A percentile compares a stretch with the other conserved stretches of the same genome.
These are phyloP conservation scores for Lachnum nothofagi DNA, from an alignment of 2,329 filamentous ascomycete genomes.

Conservation along the genomic window DNA sequence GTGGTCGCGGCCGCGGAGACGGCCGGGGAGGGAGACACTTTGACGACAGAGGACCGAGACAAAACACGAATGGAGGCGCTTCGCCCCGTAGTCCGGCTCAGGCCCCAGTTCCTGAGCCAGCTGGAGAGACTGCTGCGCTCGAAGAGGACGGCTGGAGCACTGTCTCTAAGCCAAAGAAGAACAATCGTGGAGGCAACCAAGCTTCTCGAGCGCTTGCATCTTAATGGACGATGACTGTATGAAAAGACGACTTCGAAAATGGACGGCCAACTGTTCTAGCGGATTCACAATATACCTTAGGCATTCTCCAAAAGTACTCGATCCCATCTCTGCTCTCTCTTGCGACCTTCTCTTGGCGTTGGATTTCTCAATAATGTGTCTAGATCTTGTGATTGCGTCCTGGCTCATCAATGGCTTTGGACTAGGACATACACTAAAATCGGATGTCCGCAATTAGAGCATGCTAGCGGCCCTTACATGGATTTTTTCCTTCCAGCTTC, in stretches of 20 bases:
- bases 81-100: slow-evolving; percentile 40
- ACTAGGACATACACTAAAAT: slow-evolving; percentile 4
- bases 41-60: slow-evolving; percentile 24
- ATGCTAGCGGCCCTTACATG: slow-evolving; percentile 26
- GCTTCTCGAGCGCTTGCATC: slow-evolving; percentile 32
- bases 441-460: slow-evolving; percentile 22
- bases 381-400: slow-evolving; percentile 26
- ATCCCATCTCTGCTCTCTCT: slow-evolving; percentile 21
- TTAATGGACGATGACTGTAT: slow-evolving; percentile 19
- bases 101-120: slow-evolving; percentile 33
- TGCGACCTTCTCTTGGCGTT: slow-evolving; percentile 29
- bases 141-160: slow-evolving; percentile 64
- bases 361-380: slow-evolving; percentile 28
- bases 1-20: slow-evolving; percentile 37
- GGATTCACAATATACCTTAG: slow-evolving; percentile 7
- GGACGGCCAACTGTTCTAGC: slow-evolving; percentile 1
- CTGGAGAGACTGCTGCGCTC: slow-evolving; percentile 37
- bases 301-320: background rate
- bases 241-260: slow-evolving; percentile 4
- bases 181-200: slow-evolving; percentile 32
- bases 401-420: slow-evolving; percentile 18
- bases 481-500: slow-evolving; percentile 12
- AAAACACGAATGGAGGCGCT: slow-evolving; percentile 38
- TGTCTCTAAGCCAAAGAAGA: slow-evolving; percentile 40
- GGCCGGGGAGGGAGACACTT: slow-evolving; percentile 31